Evolutionary conservation across 352 stramenopile genomes (phyloP).

Genomic region (Phytophthora fragariaefolia): DNA sequence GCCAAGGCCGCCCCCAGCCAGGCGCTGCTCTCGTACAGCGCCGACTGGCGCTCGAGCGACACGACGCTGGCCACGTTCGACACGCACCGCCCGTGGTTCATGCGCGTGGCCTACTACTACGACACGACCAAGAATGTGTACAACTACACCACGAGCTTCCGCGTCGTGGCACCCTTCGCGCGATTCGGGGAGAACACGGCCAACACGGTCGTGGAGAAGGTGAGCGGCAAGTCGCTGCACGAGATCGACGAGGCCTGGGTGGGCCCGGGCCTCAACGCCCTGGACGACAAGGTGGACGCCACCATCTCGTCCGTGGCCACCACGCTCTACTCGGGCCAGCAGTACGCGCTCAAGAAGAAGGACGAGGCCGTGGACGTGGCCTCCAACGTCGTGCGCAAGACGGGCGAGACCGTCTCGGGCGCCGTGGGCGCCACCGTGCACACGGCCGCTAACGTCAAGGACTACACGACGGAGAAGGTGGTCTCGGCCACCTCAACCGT

Average conservation of each 20-base stretch:
- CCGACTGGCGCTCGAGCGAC: constrained; percentile 36
- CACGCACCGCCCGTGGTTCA: neutral
- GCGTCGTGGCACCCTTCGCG: constrained; percentile 54
- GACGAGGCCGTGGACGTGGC: constrained; percentile 52
- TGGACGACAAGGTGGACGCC: constrained; percentile 69
- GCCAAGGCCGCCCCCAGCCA: constrained; percentile 33
- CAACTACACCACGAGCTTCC: constrained; percentile 80
- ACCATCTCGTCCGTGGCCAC: constrained; percentile 56
- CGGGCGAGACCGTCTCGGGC: constrained; percentile 46
- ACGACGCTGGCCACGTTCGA: constrained; percentile 17
- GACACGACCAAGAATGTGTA: constrained; percentile 75
- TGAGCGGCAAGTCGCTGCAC: constrained; percentile 60
- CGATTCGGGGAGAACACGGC: constrained; percentile 65
- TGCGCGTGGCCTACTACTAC: constrained; percentile 71
- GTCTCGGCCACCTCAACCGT: constrained; percentile 43
- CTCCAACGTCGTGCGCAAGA: constrained; percentile 51
- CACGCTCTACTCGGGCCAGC: constrained; percentile 63
- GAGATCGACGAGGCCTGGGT: constrained; percentile 59
- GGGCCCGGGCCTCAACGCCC: constrained; percentile 48
- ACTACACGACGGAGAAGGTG: constrained; percentile 64
- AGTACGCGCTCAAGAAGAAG: constrained; percentile 76
- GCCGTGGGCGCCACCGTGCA: constrained; percentile 51
- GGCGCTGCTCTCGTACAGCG: constrained; percentile 40
- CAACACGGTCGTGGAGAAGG: constrained; percentile 58
- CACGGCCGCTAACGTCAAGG: constrained; percentile 58